These are phyloP conservation scores for Aspergillus leporis DNA, from an alignment of 495 filamentous ascomycete genomes.

Conservation along the genomic window DNA sequence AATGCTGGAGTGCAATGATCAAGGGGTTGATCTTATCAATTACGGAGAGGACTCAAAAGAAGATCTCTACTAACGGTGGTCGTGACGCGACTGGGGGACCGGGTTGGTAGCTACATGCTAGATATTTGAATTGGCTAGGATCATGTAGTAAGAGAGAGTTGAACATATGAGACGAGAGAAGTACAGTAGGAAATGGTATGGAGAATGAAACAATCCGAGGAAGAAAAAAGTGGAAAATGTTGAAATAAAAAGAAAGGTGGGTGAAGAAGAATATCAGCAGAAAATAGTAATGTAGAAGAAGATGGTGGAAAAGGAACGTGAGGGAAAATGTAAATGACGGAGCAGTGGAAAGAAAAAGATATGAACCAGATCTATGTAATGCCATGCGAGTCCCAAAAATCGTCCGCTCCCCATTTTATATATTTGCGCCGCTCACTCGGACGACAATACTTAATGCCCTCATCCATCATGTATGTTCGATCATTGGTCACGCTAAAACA, in stretches of 20 bases:
- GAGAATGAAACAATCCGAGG: slow-evolving; percentile 20
- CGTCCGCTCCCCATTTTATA: slow-evolving; percentile 47
- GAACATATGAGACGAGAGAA: slow-evolving; percentile 42
- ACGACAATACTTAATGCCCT: slow-evolving; percentile 43
- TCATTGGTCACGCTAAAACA: slow-evolving; percentile 54
- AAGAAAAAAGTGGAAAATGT: slow-evolving; percentile 11
- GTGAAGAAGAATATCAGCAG: slow-evolving; percentile 16
- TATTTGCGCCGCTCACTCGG: slow-evolving; percentile 47
- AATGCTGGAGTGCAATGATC: neutral
- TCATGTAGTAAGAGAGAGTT: slow-evolving; percentile 38
- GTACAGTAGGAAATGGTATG: slow-evolving; percentile 44
- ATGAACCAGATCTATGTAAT: slow-evolving; percentile 50
- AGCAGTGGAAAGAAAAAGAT: slow-evolving; percentile 29
- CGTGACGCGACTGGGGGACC: slow-evolving; percentile 14
- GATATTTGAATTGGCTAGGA: slow-evolving; percentile 42
- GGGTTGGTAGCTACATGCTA: slow-evolving; percentile 31
- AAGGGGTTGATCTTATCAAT: slow-evolving; percentile 17
- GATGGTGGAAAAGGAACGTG: slow-evolving; percentile 21
- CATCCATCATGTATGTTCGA: slow-evolving; percentile 51
- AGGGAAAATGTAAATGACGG: slow-evolving; percentile 10
- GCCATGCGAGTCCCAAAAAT: slow-evolving; percentile 49
- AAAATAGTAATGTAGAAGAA: slow-evolving; percentile 18
- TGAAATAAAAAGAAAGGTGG: slow-evolving; percentile 20
- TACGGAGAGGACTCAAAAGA: slow-evolving; percentile 18
- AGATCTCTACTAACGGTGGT: slow-evolving; percentile 9